Percentiles rank a stretch among this genome's conserved stretches.
Evolutionary conservation across 805 yeast species (phyloP).

Genomic region (Wickerhamiella brachini): DNA sequence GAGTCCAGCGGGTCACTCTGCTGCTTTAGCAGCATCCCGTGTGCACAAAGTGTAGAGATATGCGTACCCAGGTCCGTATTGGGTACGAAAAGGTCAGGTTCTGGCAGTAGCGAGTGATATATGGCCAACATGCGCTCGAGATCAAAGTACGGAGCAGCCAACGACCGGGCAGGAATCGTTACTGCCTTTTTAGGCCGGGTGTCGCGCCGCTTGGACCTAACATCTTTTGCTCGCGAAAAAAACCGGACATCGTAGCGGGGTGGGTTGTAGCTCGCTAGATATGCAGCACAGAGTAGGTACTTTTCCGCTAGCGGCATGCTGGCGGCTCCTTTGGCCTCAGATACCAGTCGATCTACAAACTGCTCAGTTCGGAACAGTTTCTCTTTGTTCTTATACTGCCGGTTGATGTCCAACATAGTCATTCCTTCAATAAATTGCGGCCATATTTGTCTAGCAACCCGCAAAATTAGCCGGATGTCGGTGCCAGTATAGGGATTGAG

Average conservation of each 20-base stretch:
- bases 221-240: constrained; percentile 50
- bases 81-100: constrained; percentile 26
- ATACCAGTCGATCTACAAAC: constrained; percentile 7
- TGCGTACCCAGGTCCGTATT: constrained; percentile 31
- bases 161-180: constrained; percentile 43
- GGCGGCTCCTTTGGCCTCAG: not conserved
- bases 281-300: constrained; percentile 66
- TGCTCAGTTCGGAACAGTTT: constrained; percentile 17
- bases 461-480: constrained; percentile 22
- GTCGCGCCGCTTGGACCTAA: constrained; percentile 27
- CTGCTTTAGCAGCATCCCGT: constrained; percentile 35
- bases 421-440: constrained; percentile 21
- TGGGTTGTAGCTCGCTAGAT: constrained; percentile 66
- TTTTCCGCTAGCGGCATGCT: constrained; percentile 24
- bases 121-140: constrained; percentile 73
- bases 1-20: constrained; percentile 46
- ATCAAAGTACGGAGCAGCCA: constrained; percentile 63
- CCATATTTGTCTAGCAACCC: constrained; percentile 20
- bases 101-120: constrained; percentile 51
- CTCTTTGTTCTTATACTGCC: constrained; percentile 16
- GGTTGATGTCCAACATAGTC: constrained; percentile 10
- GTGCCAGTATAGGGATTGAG: constrained; percentile 34
- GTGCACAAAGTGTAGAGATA: constrained; percentile 43
- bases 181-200: constrained; percentile 32
- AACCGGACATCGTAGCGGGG: constrained; percentile 52